Evolutionary conservation across 306 rosid species (phyloP).

Genomic region (Nissolia schottii): DNA sequence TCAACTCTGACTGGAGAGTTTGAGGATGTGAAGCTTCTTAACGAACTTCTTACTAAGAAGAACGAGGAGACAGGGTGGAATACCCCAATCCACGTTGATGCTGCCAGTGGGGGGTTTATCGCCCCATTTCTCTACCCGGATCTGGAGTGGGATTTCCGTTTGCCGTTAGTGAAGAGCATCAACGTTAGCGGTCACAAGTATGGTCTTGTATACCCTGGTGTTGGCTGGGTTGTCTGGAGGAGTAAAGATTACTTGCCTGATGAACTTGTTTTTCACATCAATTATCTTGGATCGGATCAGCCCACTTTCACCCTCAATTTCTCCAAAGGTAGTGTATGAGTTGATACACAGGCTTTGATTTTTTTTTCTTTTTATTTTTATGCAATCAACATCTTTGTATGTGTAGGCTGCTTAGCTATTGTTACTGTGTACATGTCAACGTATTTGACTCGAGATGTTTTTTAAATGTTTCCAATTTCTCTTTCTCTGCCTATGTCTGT

Average conservation of each 20-base stretch:
- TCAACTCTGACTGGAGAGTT: slow-evolving; percentile 89
- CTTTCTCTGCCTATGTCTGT: neutral
- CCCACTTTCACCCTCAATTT: slow-evolving; percentile 94
- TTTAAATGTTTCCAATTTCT: neutral
- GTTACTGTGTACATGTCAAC: neutral
- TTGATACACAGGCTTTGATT: neutral
- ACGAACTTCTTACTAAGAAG: slow-evolving; percentile 60
- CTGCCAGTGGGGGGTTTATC: slow-evolving; percentile 87
- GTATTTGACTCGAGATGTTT: neutral
- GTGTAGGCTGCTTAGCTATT: neutral
- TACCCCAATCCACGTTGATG: slow-evolving; percentile 74
- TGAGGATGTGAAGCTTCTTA: slow-evolving; percentile 82
- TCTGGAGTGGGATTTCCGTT: slow-evolving; percentile 77
- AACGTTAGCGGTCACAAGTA: slow-evolving; percentile 93
- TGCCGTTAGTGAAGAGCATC: slow-evolving; percentile 78
- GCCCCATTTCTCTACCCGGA: slow-evolving; percentile 82
- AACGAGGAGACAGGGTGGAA: slow-evolving; percentile 74
- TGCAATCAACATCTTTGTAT: neutral
- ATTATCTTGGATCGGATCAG: slow-evolving; percentile 92
- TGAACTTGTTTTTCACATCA: slow-evolving; percentile 78
- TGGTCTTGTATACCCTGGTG: slow-evolving; percentile 88
- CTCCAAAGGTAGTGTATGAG: slow-evolving; percentile 60
- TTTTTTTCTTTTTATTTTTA: neutral
- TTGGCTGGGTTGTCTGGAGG: slow-evolving; percentile 96
- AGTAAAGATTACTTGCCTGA: slow-evolving; percentile 74